Evolutionary conservation across 768 basidiomycete species (phyloP).

Genomic region (Boletus pseudopeckii): DNA sequence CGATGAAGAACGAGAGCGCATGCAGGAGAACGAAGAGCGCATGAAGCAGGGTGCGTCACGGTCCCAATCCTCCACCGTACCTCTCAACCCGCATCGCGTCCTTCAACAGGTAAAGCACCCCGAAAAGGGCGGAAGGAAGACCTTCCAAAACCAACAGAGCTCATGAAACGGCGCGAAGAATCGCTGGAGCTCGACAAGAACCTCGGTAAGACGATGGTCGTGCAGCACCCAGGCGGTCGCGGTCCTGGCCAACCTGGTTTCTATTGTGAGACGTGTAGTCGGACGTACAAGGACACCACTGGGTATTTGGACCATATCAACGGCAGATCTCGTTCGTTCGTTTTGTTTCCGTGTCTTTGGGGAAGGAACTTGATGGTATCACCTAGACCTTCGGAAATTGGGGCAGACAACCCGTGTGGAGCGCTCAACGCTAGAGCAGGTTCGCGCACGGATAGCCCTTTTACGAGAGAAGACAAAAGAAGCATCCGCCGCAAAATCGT

Average conservation of each 20-base stretch:
- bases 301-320: constrained; percentile 96
- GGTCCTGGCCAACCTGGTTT: constrained; percentile 94
- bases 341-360: background rate
- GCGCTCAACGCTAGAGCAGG: constrained; percentile 89
- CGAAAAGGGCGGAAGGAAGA: constrained; percentile 63
- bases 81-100: background rate
- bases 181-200: constrained; percentile 93
- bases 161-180: constrained; percentile 84
- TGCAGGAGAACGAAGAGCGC: constrained; percentile 82
- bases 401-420: constrained; percentile 94
- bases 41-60: constrained; percentile 68
- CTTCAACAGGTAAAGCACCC: constrained; percentile 74
- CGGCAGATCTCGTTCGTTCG: constrained; percentile 78
- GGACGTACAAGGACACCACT: constrained; percentile 91
- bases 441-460: constrained; percentile 83
- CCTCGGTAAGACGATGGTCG: constrained; percentile 91
- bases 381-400: constrained; percentile 79
- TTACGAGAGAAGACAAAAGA: constrained; percentile 86
- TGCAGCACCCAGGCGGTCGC: constrained; percentile 74
- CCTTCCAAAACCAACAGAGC: constrained; percentile 88
- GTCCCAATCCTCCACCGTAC: background rate
- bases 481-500: constrained; percentile 81
- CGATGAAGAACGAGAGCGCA: constrained; percentile 72
- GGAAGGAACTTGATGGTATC: background rate
- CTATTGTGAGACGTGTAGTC: constrained; percentile 86